A percentile compares a stretch with the other conserved stretches of the same genome.
Evolutionary conservation across 768 basidiomycete species (phyloP).

Genomic region (Amanita phalloides): DNA sequence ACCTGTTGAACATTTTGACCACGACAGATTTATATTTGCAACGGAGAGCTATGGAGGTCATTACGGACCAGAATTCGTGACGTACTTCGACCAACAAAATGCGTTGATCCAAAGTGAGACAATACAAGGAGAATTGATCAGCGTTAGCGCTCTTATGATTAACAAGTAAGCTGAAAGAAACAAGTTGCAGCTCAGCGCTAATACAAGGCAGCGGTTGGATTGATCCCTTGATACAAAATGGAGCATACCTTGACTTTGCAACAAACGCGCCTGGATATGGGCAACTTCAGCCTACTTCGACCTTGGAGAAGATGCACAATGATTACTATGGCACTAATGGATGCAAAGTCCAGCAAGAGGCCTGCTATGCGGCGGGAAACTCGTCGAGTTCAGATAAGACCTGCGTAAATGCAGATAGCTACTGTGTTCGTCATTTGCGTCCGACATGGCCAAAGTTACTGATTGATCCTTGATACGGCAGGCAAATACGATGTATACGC

Average conservation of each 20-base stretch:
- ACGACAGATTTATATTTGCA: conserved; percentile 43
- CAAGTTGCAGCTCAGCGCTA: neutral
- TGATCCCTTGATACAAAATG: conserved; percentile 52
- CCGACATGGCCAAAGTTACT: neutral
- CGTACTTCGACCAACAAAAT: conserved; percentile 57
- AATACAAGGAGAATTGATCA: conserved; percentile 37
- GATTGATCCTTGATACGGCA: conserved; percentile 11
- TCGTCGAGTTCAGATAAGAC: conserved; percentile 33
- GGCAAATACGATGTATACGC: conserved; percentile 35
- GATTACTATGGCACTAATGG: conserved; percentile 38
- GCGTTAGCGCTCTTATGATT: conserved; percentile 52
- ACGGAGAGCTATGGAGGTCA: conserved; percentile 65
- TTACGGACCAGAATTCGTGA: conserved; percentile 54
- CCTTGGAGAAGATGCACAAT: conserved; percentile 34
- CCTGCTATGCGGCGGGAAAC: conserved; percentile 46
- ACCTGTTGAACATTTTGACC: neutral
- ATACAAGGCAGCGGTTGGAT: conserved; percentile 43
- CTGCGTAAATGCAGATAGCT: conserved; percentile 39
- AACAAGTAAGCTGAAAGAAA: conserved; percentile 33
- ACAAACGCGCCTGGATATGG: conserved; percentile 58
- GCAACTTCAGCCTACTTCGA: conserved; percentile 37
- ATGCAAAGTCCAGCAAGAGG: conserved; percentile 42
- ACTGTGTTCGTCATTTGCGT: conserved; percentile 33
- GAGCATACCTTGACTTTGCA: conserved; percentile 51
- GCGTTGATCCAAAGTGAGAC: conserved; percentile 31